Evolutionary conservation across 257 asterid species (phyloP), one percentile per base, ranked within the genome.

Genomic region (Ilex aquifolium): DNA sequence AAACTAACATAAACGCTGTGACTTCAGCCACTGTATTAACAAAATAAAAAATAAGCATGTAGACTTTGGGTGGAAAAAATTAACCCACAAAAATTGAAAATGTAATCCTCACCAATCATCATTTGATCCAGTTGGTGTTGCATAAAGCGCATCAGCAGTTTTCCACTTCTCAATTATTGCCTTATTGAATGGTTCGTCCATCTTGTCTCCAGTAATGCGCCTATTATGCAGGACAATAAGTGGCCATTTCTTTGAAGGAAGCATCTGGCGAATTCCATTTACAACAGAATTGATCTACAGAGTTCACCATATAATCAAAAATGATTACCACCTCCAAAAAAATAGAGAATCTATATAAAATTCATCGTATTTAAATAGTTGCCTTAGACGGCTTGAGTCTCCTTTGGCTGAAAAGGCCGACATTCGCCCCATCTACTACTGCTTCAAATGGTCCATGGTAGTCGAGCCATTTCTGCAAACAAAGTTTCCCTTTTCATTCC

Each of bases 111-210:
- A 88, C 96, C 98, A 91, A 80, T 88, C 96, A 82, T 91, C 98
- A 76, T 91, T 91, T 67, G 98, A 91, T 61, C 98, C 95, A 13
- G 90, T 81, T 32, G 98, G 96, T 56, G 98, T 91, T 71, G 91
- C 95, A 75, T 83, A 88, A 30, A 88, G 85, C 2, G 95, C 96
- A 62, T 79, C 95, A 0, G 84, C 90, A 36, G 68, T 80, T 79
- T 63, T 86, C 95, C 95, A 88, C 75, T 82, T 88, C 29, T 91
- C 91, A 30, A 88, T 62, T 62, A 88, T 67, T 2, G 73, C 48
- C 70, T 67, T 76, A 71, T 88, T 84, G 51, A 69, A 42, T 52
- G 96, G 90, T 64, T 77, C 83, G 10, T 86, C 82, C 91, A 83
- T 80, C 75, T 74, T 82, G 46, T 76, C 95, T 72, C 92, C 95